Base-by-base conservation (phyloP, 805 yeast genomes). In the Candida mattraensis region DNA sequence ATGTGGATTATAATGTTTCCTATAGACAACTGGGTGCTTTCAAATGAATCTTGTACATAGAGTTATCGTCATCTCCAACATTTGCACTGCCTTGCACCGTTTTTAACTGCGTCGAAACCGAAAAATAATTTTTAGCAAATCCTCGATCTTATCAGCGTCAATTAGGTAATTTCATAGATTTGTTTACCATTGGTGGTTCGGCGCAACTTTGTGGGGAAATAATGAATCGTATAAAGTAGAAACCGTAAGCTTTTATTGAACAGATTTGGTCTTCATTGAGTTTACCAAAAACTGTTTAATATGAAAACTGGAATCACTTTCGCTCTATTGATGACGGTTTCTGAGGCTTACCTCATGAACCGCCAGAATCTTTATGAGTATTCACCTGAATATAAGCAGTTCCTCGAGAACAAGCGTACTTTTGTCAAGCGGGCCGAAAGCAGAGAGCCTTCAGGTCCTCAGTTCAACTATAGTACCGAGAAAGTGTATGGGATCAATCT, bases 401-500 rank as follows among this genome's bases (percentile, higher is more conserved):
- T 27, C 21, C 13, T 37, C 25, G 17, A 16, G 11, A 40, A 37
- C 23, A 30, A 22, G 14, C 37, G 38, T 10, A 16, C 31, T 3
- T 36, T n/a, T n/a, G n/a, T n/a, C n/a, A n/a, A n/a, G n/a, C n/a
- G n/a, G n/a, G n/a, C n/a, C n/a, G n/a, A n/a, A n/a, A n/a, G n/a
- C n/a, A n/a, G n/a, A n/a, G n/a, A n/a, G n/a, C n/a, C n/a, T n/a
- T n/a, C n/a, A n/a, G n/a, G n/a, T n/a, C n/a, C n/a, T n/a, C 29
- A 33, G 14, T 37, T 35, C 29, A 45, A 57, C 28, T 63, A 63
- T 33, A 17, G 29, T 0, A 33, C 25, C 5, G 47, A 50, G 6
- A 62, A 56, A 26, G 51, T 63, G 20, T 43, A 46, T 30, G 81
- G 80, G 27, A 73, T 78, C 10, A 69, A 76, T 18, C 50, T 82